A percentile compares a stretch with the other conserved stretches of the same genome.
phyloP scores from a whole-genome alignment of 1,139 yeast species.

The Geotrichum restrictum region DNA sequence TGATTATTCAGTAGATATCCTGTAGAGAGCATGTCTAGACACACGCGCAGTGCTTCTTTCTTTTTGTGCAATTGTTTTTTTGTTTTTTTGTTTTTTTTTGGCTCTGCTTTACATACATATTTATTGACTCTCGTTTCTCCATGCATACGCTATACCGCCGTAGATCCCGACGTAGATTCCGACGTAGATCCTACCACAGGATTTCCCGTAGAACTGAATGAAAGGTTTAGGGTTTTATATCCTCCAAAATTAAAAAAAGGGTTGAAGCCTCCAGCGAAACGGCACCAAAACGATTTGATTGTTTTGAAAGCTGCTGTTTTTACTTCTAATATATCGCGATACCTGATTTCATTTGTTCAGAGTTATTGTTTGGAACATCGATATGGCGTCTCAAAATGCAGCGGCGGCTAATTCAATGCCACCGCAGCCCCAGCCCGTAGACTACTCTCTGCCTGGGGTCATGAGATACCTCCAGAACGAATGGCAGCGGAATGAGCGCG shows the following conservation, averaged over 20 bases:
- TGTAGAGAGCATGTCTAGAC: no score
- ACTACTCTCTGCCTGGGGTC: conserved; percentile 46
- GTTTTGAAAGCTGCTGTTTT: no score
- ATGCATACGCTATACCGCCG: background rate
- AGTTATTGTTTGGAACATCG: background rate
- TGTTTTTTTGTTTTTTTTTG: no score
- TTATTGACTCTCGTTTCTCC: background rate
- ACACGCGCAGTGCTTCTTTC: no score
- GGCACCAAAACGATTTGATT: no score
- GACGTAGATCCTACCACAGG: no score
- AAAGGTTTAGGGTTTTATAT: no score
- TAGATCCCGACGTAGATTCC: background rate
- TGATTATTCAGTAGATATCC: conserved; percentile 10
- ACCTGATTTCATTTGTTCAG: background rate
- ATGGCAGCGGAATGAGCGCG: conserved; percentile 54
- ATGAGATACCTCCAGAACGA: conserved; percentile 57
- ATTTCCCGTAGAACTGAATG: no score
- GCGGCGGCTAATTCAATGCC: background rate
- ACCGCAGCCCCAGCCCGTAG: conserved; percentile 27
- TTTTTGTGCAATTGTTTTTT: no score
- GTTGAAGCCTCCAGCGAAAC: background rate
- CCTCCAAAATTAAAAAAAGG: background rate
- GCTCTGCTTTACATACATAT: no score
- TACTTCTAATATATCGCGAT: background rate
- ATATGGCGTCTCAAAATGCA: conserved; percentile 9